These are phyloP conservation scores for Botrytis sinoallii DNA, from an alignment of 2,329 filamentous ascomycete species.

Conservation along the genomic window DNA sequence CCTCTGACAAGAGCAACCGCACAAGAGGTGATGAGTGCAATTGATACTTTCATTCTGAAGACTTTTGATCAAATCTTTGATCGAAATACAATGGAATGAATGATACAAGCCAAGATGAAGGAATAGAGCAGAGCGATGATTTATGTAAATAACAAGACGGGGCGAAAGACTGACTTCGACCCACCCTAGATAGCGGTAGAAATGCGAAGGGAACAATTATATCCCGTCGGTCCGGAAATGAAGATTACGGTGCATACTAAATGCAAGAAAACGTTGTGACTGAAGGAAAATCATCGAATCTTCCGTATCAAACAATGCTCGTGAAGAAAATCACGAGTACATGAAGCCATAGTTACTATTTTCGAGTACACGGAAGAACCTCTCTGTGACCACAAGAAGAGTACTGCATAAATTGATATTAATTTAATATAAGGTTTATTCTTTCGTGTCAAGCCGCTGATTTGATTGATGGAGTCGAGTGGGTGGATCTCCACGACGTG, in stretches of 20 bases:
- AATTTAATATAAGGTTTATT: not conserved
- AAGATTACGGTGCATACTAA: too few relatives aligned
- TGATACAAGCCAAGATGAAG: not conserved
- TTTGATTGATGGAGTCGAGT: slow-evolving; percentile 1
- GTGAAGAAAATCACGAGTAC: not conserved
- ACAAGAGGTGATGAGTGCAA: slow-evolving; percentile 2
- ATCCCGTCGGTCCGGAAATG: not conserved
- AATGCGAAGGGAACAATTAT: not conserved
- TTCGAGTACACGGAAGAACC: not conserved
- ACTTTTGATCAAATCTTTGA: not conserved
- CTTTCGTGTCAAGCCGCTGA: not conserved
- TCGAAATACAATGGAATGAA: not conserved
- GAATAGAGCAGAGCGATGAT: not conserved
- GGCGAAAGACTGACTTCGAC: not conserved
- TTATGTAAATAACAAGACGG: not conserved
- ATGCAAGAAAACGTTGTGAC: not conserved
- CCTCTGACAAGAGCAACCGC: slow-evolving; percentile 6
- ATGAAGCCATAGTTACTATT: not conserved
- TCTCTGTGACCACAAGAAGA: not conserved
- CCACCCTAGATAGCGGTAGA: too few relatives aligned
- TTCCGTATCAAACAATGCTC: not conserved
- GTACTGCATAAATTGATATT: not conserved
- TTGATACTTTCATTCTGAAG: slow-evolving; percentile 6
- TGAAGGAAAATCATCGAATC: slow-evolving; percentile 10
- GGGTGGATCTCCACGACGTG: not conserved